Base-by-base conservation (phyloP, 225 moss, liverwort and hornwort genomes). In the Bryoerythrophyllum caledonicum region DNA sequence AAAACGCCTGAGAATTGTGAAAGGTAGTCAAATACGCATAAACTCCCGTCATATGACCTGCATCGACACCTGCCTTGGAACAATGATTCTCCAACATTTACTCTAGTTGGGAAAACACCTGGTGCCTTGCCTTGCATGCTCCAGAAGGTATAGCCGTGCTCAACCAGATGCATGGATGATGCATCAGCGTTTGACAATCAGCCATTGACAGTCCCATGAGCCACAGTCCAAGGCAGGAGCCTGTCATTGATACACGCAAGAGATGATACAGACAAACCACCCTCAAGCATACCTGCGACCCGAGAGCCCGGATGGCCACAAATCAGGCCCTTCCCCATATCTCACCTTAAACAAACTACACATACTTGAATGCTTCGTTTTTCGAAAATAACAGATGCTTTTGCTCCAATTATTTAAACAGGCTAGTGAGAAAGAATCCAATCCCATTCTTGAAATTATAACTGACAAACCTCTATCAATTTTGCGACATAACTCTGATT, bases 111-210 rank as follows among this genome's bases (percentile, higher is more conserved):
- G 76, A 83, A 72, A 96, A 91, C 90, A 93, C 90, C 93, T 89
- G 91, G 88, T 92, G 93, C 93, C 96, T 93, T 95, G 95, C 93
- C 95, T 96, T 93, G 86, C 96, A 89, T 91, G 89, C 96, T 96
- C 89, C 91, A 81, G 87, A 86, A 93, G 89, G 76, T 81, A 82
- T 92, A 90, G 91, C 90, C 88, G 91, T 90, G 91, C 90, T 89
- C 90, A 87, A 88, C 81, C 87, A 90, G 90, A 93, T 90, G 90
- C 87, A 93, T 72, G 87, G 90, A 88, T 84, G 95, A 89, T 88
- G 85, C 85, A 88, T 82, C 80, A 82, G 82, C 85, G 82, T 90
- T 91, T 95, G 86, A 93, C 95, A 90, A 85, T 95, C 90, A 93
- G 95, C 93, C 87, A 90, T 90, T 90, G 90, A 86, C 88, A 88